Evolutionary conservation across 441 rosid species (phyloP), one percentile per base, ranked within the genome.

Genomic region (Jatropha podagrica): DNA sequence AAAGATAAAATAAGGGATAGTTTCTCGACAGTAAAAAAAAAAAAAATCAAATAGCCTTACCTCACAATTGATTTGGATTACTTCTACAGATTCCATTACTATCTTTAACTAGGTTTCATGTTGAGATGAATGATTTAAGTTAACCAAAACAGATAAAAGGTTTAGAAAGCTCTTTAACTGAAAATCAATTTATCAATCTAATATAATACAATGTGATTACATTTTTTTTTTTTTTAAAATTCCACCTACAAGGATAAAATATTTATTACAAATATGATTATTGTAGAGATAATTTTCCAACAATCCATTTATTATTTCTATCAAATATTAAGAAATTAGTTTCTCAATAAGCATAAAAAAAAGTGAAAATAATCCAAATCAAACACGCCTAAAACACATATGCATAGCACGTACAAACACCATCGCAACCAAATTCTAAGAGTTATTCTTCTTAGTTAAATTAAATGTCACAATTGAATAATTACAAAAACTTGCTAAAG

Each of bases 1-100:
- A 18, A 26, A 61, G 11, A 79, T 65, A 23, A 76, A 46, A 62
- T 69, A 62, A 62, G n/a, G 81, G 69, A 65, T 32, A 72, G 66
- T 59, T 67, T 76, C 59, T 8, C 1, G 61, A 37, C 61, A 61
- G 72, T 66, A 46, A 38, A 71, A 63, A n/a, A 71, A 63, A n/a
- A 27, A 49, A 46, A 41, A 32, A 64, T 48, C 18, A 26, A 63
- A 17, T 41, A 42, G 26, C 48, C 23, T 26, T 38, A 42, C 0
- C 37, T 63, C 61, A 69, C 54, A 71, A 52, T 55, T 37, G 17
- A 27, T 67, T 26, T 56, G 42, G 67, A 46, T 46, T 15, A 11
- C 5, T 32, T 44, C 44, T n/a, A 67, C 23, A 42, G 40, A n/a
- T 65, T 52, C 54, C 12, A 65, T 23, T 41, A 67, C 15, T 27